These are phyloP conservation scores for Globisporangium cystogenes DNA, from an alignment of 352 stramenopile genomes.

Conservation along the genomic window DNA sequence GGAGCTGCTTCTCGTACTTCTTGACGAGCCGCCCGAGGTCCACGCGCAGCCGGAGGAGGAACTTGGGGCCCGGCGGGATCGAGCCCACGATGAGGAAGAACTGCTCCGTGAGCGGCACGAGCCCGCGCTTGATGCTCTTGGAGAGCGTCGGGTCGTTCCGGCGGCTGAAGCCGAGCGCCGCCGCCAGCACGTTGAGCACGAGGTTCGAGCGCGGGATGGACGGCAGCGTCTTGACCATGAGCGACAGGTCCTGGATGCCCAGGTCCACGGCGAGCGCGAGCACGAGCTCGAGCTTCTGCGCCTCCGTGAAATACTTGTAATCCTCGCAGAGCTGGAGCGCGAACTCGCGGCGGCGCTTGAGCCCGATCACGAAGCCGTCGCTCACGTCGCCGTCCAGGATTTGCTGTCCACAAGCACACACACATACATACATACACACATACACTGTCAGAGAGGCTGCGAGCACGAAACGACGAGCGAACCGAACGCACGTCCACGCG, in stretches of 20 bases:
- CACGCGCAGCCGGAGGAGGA: conserved; percentile 62
- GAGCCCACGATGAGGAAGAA: conserved; percentile 75
- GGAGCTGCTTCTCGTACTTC: conserved; percentile 40
- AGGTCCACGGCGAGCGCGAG: conserved; percentile 75
- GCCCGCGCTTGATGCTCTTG: conserved; percentile 81
- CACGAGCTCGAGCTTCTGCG: conserved; percentile 74
- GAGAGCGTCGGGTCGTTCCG: conserved; percentile 81
- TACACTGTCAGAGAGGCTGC: no score
- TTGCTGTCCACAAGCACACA: conserved; percentile 23
- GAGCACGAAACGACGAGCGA: no score
- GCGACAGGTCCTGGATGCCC: conserved; percentile 69
- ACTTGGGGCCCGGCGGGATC: conserved; percentile 63
- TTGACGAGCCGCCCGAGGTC: conserved; percentile 53
- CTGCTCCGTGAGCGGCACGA: conserved; percentile 75
- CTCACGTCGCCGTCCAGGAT: conserved; percentile 61
- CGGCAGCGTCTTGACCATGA: conserved; percentile 78
- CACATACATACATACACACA: no score
- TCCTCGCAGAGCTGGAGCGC: conserved; percentile 65
- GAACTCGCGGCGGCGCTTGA: conserved; percentile 78
- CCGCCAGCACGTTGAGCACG: conserved; percentile 74
- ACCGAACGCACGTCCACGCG: conserved; percentile 38
- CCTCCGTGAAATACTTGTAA: conserved; percentile 72
- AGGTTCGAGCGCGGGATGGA: conserved; percentile 73
- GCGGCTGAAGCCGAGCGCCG: conserved; percentile 68
- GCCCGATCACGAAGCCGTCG: conserved; percentile 78